Conservation (phyloP, 768 basidiomycete species). For the Coprinellus aureogranulatus region DNA sequence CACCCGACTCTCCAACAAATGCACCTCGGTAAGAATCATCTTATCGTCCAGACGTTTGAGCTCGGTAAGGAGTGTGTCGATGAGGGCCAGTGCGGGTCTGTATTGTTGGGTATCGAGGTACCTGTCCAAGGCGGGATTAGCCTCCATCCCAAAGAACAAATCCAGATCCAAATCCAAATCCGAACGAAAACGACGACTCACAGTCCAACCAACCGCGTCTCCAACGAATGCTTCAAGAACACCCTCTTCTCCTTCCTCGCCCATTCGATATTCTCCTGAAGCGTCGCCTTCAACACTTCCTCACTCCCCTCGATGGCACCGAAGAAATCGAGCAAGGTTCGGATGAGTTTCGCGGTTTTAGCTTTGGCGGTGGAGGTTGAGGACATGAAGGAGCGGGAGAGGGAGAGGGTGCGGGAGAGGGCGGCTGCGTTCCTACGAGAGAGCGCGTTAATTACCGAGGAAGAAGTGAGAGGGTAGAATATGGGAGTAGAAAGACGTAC, state of each 20-base stretch:
- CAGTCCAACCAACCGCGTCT: slow-evolving; percentile 82
- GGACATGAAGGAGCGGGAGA: too few relatives aligned
- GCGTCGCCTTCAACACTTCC: slow-evolving; percentile 76
- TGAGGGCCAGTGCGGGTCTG: slow-evolving; percentile 75
- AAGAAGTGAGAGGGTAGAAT: too few relatives aligned
- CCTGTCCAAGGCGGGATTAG: slow-evolving; percentile 30
- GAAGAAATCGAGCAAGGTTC: slow-evolving; percentile 92
- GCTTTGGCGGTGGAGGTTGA: too few relatives aligned
- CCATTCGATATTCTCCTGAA: slow-evolving; percentile 90
- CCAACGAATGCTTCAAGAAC: slow-evolving; percentile 92
- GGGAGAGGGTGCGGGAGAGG: too few relatives aligned
- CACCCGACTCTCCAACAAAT: slow-evolving; percentile 88
- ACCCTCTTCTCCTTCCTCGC: slow-evolving; percentile 89
- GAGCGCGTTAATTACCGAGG: neutral
- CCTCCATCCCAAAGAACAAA: too few relatives aligned
- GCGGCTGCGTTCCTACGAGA: too few relatives aligned
- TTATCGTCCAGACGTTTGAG: slow-evolving; percentile 94
- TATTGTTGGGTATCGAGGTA: slow-evolving; percentile 75
- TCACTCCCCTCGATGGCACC: slow-evolving; percentile 71
- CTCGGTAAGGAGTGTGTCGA: slow-evolving; percentile 87
- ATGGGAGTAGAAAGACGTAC: slow-evolving; percentile 40
- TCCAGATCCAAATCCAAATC: too few relatives aligned
- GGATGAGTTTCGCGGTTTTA: too few relatives aligned
- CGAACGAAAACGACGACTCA: slow-evolving; percentile 23
- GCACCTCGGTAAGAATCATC: slow-evolving; percentile 95